Conservation (phyloP, 768 basidiomycete species). For the Collybiopsis luxurians region DNA sequence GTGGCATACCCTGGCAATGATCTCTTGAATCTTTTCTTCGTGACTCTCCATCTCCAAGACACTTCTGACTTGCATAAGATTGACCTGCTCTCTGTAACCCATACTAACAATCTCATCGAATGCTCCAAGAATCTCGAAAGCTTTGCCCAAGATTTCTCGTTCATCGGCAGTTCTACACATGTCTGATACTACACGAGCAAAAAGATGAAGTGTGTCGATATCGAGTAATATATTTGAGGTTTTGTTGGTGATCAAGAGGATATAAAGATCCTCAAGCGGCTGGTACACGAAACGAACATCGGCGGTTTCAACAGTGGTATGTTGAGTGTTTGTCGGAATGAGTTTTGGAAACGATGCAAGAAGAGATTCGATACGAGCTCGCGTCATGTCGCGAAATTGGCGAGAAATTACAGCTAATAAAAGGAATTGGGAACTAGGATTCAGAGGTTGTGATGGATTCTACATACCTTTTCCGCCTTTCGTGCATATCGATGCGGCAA, state of each 20-base stretch:
- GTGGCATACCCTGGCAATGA: slow-evolving; percentile 83
- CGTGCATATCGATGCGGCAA: slow-evolving; percentile 93
- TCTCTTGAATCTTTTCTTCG: slow-evolving; percentile 96
- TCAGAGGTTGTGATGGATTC: neutral
- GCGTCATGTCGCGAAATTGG: slow-evolving; percentile 92
- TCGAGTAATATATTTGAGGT: slow-evolving; percentile 99
- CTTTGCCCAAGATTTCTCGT: slow-evolving; percentile 84
- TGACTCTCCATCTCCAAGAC: slow-evolving; percentile 89
- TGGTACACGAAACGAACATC: slow-evolving; percentile 98
- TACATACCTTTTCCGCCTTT: slow-evolving; percentile 85
- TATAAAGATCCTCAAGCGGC: slow-evolving; percentile 94
- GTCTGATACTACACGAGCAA: slow-evolving; percentile 92
- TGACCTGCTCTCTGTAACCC: slow-evolving; percentile 81
- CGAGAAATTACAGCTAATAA: slow-evolving; percentile 87
- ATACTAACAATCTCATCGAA: slow-evolving; percentile 96
- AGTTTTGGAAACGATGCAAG: slow-evolving; percentile 97
- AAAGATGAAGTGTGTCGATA: slow-evolving; percentile 93
- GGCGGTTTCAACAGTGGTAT: slow-evolving; percentile 93
- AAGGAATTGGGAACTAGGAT: neutral
- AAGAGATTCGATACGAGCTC: slow-evolving; percentile 90
- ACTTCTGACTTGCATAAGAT: slow-evolving; percentile 74
- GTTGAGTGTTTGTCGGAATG: slow-evolving; percentile 91
- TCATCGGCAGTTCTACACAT: slow-evolving; percentile 85
- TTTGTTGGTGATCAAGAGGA: slow-evolving; percentile 96
- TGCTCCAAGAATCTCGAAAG: slow-evolving; percentile 91